Conservation (phyloP, 306 rosid species). For the Sicyos edulis region DNA sequence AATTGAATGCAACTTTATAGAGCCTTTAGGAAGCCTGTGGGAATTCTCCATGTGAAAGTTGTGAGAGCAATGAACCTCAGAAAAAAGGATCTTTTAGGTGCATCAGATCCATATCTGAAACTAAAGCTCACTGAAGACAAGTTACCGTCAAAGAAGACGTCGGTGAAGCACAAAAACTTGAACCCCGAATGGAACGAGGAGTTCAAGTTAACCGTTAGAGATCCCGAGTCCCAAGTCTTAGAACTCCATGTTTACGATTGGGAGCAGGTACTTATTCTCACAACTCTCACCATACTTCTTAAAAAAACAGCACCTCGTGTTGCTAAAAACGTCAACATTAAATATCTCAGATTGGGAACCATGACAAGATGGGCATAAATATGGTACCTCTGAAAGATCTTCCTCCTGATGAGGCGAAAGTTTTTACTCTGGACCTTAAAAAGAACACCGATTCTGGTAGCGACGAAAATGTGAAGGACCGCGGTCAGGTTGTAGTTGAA, state of each 20-base stretch:
- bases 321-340: too few relatives aligned
- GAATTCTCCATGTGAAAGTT: conserved; percentile 80
- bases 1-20: conserved; percentile 27
- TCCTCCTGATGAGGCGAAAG: conserved; percentile 50
- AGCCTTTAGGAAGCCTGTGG: conserved; percentile 78
- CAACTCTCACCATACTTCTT: not conserved
- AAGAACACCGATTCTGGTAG: conserved; percentile 46
- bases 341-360: conserved; percentile 64
- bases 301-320: too few relatives aligned
- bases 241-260: conserved; percentile 79
- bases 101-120: conserved; percentile 92
- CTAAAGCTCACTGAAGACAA: conserved; percentile 64
- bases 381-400: conserved; percentile 63
- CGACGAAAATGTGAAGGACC: conserved; percentile 43
- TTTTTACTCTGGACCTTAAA: conserved; percentile 59
- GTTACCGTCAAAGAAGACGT: conserved; percentile 68
- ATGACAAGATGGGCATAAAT: conserved; percentile 79
- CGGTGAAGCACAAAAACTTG: conserved; percentile 67
- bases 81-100: conserved; percentile 82
- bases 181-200: conserved; percentile 91
- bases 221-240: conserved; percentile 72
- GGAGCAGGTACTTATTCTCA: conserved; percentile 67
- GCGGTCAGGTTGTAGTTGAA: conserved; percentile 72
- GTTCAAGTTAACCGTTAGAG: conserved; percentile 71
- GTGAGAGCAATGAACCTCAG: conserved; percentile 68